Conservation (phyloP, 345 rosid species). For the Salix udensis region DNA sequence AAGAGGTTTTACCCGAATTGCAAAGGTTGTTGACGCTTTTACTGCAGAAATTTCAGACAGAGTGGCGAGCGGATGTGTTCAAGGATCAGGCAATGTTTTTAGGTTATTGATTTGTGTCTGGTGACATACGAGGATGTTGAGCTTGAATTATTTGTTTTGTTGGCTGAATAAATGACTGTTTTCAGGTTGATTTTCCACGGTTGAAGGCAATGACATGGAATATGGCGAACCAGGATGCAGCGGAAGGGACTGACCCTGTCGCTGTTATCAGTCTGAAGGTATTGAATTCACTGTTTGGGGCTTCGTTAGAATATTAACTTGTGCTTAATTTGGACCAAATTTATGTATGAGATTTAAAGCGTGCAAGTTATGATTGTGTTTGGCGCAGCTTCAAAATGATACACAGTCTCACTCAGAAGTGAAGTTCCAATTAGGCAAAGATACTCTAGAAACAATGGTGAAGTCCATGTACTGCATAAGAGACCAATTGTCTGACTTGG, state of each 20-base stretch:
- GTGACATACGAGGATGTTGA: background rate
- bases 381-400: slow-evolving; percentile 49
- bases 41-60: slow-evolving; percentile 56
- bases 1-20: slow-evolving; percentile 51
- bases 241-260: slow-evolving; percentile 30
- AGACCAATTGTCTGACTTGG: slow-evolving; percentile 45
- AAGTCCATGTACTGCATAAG: slow-evolving; percentile 41
- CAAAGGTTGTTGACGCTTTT: slow-evolving; percentile 50
- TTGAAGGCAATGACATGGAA: slow-evolving; percentile 62
- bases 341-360: background rate
- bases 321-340: background rate
- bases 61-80: slow-evolving; percentile 52
- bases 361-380: background rate
- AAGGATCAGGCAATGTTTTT: slow-evolving; percentile 41
- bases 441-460: slow-evolving; percentile 39
- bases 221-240: slow-evolving; percentile 33
- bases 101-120: background rate
- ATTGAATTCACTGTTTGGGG: background rate
- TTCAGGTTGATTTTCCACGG: slow-evolving; percentile 44
- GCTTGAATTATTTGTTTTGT: background rate
- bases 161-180: background rate
- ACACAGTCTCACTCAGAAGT: slow-evolving; percentile 35
- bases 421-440: slow-evolving; percentile 45
- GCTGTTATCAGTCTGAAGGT: slow-evolving; percentile 59
- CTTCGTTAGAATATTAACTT: too few relatives aligned